Evolutionary conservation across 169 alveolate species (phyloP), one percentile per base, ranked within the genome.

Genomic region (Eimeria maxima): DNA sequence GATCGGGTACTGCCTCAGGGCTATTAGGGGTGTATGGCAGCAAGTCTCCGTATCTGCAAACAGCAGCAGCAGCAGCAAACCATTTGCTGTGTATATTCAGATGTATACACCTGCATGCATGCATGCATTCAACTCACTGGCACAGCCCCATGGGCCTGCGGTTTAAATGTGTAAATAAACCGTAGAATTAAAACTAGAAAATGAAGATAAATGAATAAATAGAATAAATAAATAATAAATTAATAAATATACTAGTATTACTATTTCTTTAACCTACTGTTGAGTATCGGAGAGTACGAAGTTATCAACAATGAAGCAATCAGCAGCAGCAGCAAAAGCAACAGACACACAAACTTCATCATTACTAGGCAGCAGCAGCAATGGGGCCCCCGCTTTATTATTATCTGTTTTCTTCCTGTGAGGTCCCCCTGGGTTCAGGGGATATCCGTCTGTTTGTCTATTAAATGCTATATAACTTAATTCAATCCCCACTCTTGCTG

Each of bases 261-360:
- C 10, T 74, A 74, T 6, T 42, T n/a, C 29, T 3, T n/a, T n/a
- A 13, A 8, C 84, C 6, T 74, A 74, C 84, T 74, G n/a, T 45
- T 74, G 53, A 7, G 84, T 74, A 24, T 74, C 84, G n/a, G 84
- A 74, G 13, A 74, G 84, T 10, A 74, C 53, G 45, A 74, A 74
- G 55, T 74, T 74, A 29, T 74, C 84, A 1, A 74, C 84, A n/a
- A 74, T 74, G 84, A 24, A 13, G 42, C 84, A 74, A 20, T 29
- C 84, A 10, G 84, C 53, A 20, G 84, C 18, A 22, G 42, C 45
- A 29, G 27, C 42, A 27, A 74, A 27, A 24, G 84, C 84, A 29
- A 74, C 84, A 74, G 84, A 29, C 3, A 74, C 84, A 20, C 84
- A 74, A 16, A 74, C 33, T 5, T 74, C 53, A 24, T 74, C 84